These are phyloP conservation scores for Mycocentrospora acerina DNA, from an alignment of 2,329 filamentous ascomycete genomes.

Conservation along the genomic window DNA sequence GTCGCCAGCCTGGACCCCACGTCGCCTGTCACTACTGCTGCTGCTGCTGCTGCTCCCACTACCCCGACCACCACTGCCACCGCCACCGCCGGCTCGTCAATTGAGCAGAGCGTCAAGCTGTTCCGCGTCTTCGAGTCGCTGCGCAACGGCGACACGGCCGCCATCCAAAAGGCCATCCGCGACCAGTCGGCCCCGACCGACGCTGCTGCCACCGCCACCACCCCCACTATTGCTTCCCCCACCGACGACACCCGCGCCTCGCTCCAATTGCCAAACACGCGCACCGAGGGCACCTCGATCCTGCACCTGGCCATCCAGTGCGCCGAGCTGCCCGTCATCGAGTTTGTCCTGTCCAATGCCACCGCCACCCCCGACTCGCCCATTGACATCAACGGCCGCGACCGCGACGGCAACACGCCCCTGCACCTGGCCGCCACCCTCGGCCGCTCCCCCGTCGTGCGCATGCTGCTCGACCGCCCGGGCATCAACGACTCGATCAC, in stretches of 20 bases:
- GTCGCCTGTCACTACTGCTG: constrained; percentile 2
- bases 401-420: constrained; percentile 92
- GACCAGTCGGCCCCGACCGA: constrained; percentile 52
- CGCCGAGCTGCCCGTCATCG: constrained; percentile 86
- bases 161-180: constrained; percentile 82
- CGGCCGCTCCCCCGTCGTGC: constrained; percentile 77
- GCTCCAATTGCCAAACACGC: constrained; percentile 40
- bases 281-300: constrained; percentile 80
- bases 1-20: constrained; percentile 9
- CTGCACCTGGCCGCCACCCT: constrained; percentile 85
- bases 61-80: constrained; percentile 27
- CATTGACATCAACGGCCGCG: constrained; percentile 84
- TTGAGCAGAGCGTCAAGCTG: constrained; percentile 92
- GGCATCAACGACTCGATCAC: constrained; percentile 84
- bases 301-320: constrained; percentile 94
- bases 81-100: constrained; percentile 47
- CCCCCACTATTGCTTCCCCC: too few species aligned
- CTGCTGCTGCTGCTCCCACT: constrained; percentile 10
- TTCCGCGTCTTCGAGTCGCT: constrained; percentile 94
- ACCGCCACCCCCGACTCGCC: constrained; percentile 55
- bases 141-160: constrained; percentile 84
- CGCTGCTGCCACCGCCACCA: too few species aligned
- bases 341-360: constrained; percentile 80
- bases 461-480: constrained; percentile 77
- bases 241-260: constrained; percentile 58